Conservation (phyloP, 352 stramenopile genomes). For the Phytophthora hybrid region DNA sequence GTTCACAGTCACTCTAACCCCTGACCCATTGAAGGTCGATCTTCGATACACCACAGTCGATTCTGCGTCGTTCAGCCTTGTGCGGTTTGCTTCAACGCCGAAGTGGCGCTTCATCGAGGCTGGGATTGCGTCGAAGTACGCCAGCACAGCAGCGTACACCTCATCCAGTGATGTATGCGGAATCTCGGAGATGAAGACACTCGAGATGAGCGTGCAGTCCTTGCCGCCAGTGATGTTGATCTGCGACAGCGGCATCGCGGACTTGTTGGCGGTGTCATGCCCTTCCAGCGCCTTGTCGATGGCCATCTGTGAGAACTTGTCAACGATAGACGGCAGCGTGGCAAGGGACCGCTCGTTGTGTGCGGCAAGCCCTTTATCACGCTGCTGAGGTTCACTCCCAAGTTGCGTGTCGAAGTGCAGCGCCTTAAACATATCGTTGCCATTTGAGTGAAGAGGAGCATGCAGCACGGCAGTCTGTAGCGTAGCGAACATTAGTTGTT, state of each 20-base stretch:
- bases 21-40: slow-evolving; percentile 29
- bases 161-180: slow-evolving; percentile 38
- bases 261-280: slow-evolving; percentile 17
- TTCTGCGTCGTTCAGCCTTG: slow-evolving; percentile 26
- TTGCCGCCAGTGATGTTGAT: slow-evolving; percentile 26
- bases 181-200: slow-evolving; percentile 49
- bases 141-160: slow-evolving; percentile 31
- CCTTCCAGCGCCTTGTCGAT: slow-evolving; percentile 28
- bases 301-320: slow-evolving; percentile 31
- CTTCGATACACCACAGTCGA: slow-evolving; percentile 32
- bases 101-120: slow-evolving; percentile 41
- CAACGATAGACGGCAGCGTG: slow-evolving; percentile 33
- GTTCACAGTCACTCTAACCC: slow-evolving; percentile 33
- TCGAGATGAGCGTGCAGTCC: slow-evolving; percentile 44
- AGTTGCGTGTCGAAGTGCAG: slow-evolving; percentile 46
- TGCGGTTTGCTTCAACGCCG: slow-evolving; percentile 26
- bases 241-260: slow-evolving; percentile 34
- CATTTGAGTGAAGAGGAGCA: slow-evolving; percentile 42
- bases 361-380: slow-evolving; percentile 26
- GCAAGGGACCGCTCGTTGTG: slow-evolving; percentile 39
- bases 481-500: slow-evolving; percentile 46
- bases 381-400: slow-evolving; percentile 18
- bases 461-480: slow-evolving; percentile 40
- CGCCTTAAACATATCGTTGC: slow-evolving; percentile 34
- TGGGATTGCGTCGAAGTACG: slow-evolving; percentile 40